Conservation (phyloP, 2,329 filamentous ascomycete genomes). For the Colletotrichum salicis region DNA sequence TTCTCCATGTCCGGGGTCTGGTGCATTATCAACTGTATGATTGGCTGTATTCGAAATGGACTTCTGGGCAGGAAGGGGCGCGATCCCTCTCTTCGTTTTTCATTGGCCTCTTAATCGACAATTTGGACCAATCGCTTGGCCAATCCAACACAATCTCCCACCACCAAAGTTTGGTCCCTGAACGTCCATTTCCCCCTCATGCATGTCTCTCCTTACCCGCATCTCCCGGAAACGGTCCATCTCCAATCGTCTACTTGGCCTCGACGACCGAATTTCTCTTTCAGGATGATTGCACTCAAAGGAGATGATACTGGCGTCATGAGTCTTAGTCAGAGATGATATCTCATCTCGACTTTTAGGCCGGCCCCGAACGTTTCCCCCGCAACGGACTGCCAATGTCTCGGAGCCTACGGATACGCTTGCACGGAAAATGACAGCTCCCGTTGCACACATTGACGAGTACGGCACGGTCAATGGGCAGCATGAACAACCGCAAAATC, state of each 20-base stretch:
- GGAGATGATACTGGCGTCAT: conserved; percentile 17
- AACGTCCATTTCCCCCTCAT: conserved; percentile 35
- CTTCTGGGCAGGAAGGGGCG: conserved; percentile 25
- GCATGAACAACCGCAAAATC: background rate
- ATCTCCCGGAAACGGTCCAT: conserved; percentile 33
- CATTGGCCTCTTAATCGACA: conserved; percentile 26
- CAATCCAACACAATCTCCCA: conserved; percentile 25
- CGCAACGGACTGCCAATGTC: conserved; percentile 6
- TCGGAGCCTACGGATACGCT: background rate
- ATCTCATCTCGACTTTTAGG: conserved; percentile 14
- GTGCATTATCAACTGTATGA: background rate
- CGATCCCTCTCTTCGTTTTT: conserved; percentile 38
- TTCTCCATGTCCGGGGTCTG: background rate
- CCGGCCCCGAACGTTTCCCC: background rate
- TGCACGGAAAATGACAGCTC: conserved; percentile 5
- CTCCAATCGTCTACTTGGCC: conserved; percentile 22
- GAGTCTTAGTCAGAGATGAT: conserved; percentile 19
- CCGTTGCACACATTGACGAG: conserved; percentile 12
- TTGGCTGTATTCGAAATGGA: conserved; percentile 21
- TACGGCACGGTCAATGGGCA: background rate
- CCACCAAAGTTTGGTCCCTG: conserved; percentile 14
- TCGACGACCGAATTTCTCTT: conserved; percentile 23
- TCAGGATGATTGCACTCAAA: conserved; percentile 9
- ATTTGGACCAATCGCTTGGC: conserved; percentile 34
- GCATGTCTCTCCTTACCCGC: conserved; percentile 47